phyloP scores from a whole-genome alignment of 192 early-diverging fungal genomes.

The Coemansia sp. region DNA sequence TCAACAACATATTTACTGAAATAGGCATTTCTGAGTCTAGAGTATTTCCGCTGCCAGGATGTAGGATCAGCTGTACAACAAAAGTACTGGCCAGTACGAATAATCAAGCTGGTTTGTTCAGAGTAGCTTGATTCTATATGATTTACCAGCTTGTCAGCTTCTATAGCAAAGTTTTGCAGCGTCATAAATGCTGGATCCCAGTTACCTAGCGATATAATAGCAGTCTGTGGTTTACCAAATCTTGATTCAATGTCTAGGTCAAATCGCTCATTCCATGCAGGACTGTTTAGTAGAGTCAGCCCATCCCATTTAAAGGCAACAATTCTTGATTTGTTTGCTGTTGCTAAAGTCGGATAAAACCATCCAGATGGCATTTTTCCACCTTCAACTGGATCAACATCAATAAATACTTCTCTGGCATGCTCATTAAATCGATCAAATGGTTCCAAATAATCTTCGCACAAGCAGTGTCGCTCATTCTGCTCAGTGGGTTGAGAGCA shows the following conservation, averaged over 20 bases:
- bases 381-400: constrained; percentile 2
- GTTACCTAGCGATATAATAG: constrained; percentile 11
- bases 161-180: neutral
- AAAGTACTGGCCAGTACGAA: constrained; percentile 18
- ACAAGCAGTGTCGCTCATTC: constrained; percentile 27
- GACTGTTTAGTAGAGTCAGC: neutral
- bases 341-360: neutral
- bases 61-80: constrained; percentile 6
- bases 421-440: constrained; percentile 5
- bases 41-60: constrained; percentile 19
- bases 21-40: constrained; percentile 3
- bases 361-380: constrained; percentile 1
- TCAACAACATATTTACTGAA: constrained; percentile 10
- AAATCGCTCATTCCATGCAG: constrained; percentile 15
- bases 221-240: constrained; percentile 6
- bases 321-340: constrained; percentile 2
- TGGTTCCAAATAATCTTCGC: constrained; percentile 48
- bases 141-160: constrained; percentile 4
- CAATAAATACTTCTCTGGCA: neutral
- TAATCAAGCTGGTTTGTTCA: neutral
- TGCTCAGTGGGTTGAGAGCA: constrained; percentile 19
- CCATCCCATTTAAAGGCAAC: constrained; percentile 3
- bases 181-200: constrained; percentile 13
- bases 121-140: constrained; percentile 5
- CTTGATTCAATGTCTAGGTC: constrained; percentile 7